Evolutionary conservation across 345 rosid genomes (phyloP), one percentile per base, ranked within the genome.

Genomic region (Melaleuca alternifolia): DNA sequence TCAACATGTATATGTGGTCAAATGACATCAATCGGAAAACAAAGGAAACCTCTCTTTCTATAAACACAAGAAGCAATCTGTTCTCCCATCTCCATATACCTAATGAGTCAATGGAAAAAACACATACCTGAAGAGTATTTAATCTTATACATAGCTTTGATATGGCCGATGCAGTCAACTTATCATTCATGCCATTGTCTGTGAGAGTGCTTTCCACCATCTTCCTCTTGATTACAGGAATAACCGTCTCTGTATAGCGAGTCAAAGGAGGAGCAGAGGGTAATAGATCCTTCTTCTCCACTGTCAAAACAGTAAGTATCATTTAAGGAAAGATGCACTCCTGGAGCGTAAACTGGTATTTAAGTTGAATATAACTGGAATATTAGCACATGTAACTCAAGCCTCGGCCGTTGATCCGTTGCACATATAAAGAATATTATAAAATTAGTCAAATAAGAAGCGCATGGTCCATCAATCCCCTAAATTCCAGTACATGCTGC

Each of bases 211-310:
- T 89, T 89, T 93, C 96, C 26, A 89, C 87, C 89, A 92, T 86
- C 92, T 93, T 95, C 89, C 93, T 94, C 92, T 89, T 94, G 88
- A 91, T 93, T 84, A 92, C 87, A 77, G 94, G 95, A 87, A 96
- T 91, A 85, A 88, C 91, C 81, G 91, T 86, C 85, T 95, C 98
- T 26, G 93, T 89, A 87, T 94, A 93, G 62, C 99, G 98, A 92
- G 99, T 96, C 90, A 97, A 89, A 90, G 99, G 99, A 89, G 99
- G 98, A 92, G 95, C 90, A 61, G 95, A 83, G 57, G 98, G 99
- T 88, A 93, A 93, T 57, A 97, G 91, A 91, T 92, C 89, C 82
- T 87, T 91, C 92, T 93, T 94, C 89, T 95, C 97, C 89, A 96
- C 99, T 96, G 98, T 90, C 92, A 88, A 16, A 50, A 37, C 59